Base-by-base conservation (phyloP, 2,329 filamentous ascomycete genomes). In the Aspergillus udagawae region DNA sequence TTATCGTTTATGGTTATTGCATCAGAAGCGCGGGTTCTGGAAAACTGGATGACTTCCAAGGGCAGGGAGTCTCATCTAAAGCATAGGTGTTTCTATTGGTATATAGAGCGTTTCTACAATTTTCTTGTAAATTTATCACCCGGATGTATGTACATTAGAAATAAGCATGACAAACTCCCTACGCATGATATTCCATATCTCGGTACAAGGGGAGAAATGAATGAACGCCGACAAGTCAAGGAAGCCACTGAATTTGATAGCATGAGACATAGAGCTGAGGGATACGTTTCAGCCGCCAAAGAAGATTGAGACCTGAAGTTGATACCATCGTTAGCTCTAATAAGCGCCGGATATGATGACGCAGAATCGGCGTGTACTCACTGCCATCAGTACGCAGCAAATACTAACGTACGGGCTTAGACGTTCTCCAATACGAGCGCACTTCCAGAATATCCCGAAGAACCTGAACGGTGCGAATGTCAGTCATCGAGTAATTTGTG, bases 391-490 rank as follows among this genome's bases (percentile, higher is more conserved):
- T 32, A 97, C 82, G 73, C 93, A 97, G 74, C 91, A 95, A 72
- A 97, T 80, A 78, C 91, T 95, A 68, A 99, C 91, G 75, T 97
- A 97, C 45, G 94, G 94, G 73, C 92, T 97, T 64, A 99, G 74
- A 62, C 94, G 81, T 80, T 99, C 94, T 41, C 94, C 94, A 72
- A 99, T 86, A 63, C 94, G 83, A 27, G 94, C 94, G 62, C 86
- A 92, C 77, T 97, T 97, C 94, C 94, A 99, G 73, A 97, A 95
- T 60, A 96, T 88, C 53, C 91, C 91, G 66, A 91, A 85, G 52
- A 91, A 78, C 14, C 89, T 92, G 47, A 23, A 10, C 25, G 10
- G 32, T 1, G 35, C 27, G 27, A 49, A 48, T 17, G 21, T 51
- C 6, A 38, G 20, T 20, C 20, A 17, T 8, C n/a, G n/a, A 1